Evolutionary conservation across 2,329 filamentous ascomycete species (phyloP), one percentile per base, ranked within the genome.

Genomic region (Capronia americana): DNA sequence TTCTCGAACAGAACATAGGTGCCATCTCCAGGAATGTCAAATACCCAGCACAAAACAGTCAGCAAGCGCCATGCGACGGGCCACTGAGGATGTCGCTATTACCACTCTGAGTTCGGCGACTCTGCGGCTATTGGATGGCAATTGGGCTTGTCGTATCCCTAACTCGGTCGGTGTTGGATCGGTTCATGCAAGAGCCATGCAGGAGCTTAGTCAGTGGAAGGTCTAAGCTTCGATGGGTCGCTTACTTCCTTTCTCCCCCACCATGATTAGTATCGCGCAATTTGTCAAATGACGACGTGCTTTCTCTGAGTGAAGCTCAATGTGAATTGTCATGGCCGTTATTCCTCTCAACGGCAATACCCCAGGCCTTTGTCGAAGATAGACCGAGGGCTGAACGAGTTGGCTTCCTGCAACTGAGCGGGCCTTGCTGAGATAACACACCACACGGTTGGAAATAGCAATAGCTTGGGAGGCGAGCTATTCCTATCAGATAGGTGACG

Each of bases 191-290:
- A 2, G 48, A 51, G 48, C 48, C 59, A 67, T 67, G 65, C 65
- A 67, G 56, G 53, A 57, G 65, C 65, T 67, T 67, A 67, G 65
- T 67, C 61, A 67, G 56, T 60, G 32, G 20, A 11, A 2, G 28
- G 28, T 24, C 53, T 55, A 55, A 55, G 24, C 8, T 20, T 7
- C 51, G 23, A 48, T 30, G 24, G 24, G 57, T 28, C 20, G 10
- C n/a, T 24, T 24, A 46, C 34, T 59, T 48, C 4, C 53, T n/a
- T 32, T 14, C 24, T 28, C 38, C n/a, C 57, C 14, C 57, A 11
- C 53, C 24, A 30, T 32, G 53, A 55, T 55, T 55, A 55, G 24
- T 55, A 55, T 55, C 53, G 53, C 28, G 53, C 53, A 55, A 55
- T 55, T 55, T 55, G 53, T 55, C 53, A 55, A 55, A 34, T 55